Evolutionary conservation across 305 asterid species (phyloP).

Genomic region (Coffea humblotiana): DNA sequence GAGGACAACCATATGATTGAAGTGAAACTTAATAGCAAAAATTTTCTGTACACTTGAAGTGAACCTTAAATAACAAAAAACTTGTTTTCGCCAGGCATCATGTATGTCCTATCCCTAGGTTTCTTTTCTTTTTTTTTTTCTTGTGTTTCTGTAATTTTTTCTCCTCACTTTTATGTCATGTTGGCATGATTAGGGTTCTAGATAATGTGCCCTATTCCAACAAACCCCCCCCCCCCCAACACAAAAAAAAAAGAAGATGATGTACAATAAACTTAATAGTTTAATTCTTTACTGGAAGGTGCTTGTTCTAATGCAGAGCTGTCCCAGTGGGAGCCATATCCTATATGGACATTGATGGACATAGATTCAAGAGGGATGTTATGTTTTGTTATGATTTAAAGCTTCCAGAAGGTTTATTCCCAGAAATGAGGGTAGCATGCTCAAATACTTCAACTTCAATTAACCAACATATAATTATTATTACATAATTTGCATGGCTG

Average conservation of each 20-base stretch:
- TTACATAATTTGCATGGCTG: neutral
- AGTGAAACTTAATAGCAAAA: neutral
- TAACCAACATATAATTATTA: neutral
- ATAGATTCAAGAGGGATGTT: slow-evolving; percentile 84
- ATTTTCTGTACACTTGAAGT: no score
- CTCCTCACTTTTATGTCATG: neutral
- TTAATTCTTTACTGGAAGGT: slow-evolving; percentile 1
- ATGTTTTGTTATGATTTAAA: slow-evolving; percentile 88
- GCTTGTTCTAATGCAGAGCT: slow-evolving; percentile 49
- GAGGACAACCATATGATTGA: neutral
- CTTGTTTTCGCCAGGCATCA: slow-evolving; percentile 1
- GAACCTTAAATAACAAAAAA: no score
- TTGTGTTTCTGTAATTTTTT: no score
- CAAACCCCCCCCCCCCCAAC: no score
- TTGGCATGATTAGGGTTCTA: neutral
- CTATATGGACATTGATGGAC: slow-evolving; percentile 73
- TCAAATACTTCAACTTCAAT: neutral
- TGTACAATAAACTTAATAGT: no score
- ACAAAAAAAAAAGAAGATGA: no score
- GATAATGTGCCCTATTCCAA: neutral
- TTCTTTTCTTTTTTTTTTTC: neutral
- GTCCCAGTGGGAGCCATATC: slow-evolving; percentile 83
- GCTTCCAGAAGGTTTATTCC: slow-evolving; percentile 76
- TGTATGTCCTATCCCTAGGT: neutral
- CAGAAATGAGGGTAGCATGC: slow-evolving; percentile 60